These are phyloP conservation scores for Prunus mongolica DNA, from an alignment of 306 rosid species.

Conservation along the genomic window DNA sequence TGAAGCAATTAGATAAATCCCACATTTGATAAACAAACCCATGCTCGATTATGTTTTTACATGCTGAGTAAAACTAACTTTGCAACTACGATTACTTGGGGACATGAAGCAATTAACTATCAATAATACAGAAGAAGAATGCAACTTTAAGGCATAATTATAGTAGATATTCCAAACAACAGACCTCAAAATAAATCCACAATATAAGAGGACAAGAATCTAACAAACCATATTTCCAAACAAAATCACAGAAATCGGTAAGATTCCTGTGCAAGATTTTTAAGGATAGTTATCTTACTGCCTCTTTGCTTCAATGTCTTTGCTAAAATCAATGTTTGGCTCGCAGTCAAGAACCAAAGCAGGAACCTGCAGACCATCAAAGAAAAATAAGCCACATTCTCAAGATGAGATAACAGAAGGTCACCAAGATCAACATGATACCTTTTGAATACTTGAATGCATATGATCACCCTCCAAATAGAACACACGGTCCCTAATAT, in stretches of 20 bases:
- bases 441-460: slow-evolving; percentile 99
- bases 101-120: neutral
- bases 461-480: slow-evolving; percentile 91
- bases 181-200: neutral
- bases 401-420: slow-evolving; percentile 6
- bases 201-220: neutral
- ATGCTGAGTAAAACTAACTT: neutral
- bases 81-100: neutral
- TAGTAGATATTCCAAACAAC: neutral
- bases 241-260: neutral
- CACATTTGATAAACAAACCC: neutral
- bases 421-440: slow-evolving; percentile 21
- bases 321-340: slow-evolving; percentile 97
- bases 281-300: slow-evolving; percentile 50
- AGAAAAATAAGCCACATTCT: slow-evolving; percentile 17
- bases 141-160: neutral
- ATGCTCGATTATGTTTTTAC: neutral
- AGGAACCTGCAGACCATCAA: slow-evolving; percentile 63
- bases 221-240: neutral
- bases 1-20: neutral
- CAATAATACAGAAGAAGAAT: neutral
- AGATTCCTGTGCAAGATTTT: neutral
- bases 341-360: slow-evolving; percentile 97
- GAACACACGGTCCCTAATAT: slow-evolving; percentile 85
- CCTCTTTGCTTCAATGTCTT: slow-evolving; percentile 88